These are phyloP conservation scores for Phytopythium ostracodes DNA, from an alignment of 352 stramenopile species.

Conservation along the genomic window DNA sequence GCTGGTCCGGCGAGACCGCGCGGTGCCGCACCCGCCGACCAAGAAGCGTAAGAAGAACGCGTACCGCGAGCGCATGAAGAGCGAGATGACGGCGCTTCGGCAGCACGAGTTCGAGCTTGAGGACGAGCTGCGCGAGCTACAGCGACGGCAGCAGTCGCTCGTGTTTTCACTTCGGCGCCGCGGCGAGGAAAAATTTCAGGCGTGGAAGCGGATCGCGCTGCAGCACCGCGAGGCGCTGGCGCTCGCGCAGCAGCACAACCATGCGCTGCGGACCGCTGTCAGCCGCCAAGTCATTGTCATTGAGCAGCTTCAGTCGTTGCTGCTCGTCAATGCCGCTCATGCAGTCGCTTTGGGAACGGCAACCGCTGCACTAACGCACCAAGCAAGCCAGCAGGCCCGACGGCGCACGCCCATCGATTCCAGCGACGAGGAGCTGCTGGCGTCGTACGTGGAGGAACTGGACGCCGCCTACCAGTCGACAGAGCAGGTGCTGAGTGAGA, in stretches of 20 bases:
- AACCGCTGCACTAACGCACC: background rate
- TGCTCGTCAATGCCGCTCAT: background rate
- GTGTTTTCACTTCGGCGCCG: background rate
- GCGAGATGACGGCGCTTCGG: constrained; percentile 1
- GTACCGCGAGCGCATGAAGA: constrained; percentile 7
- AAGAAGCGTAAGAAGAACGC: constrained; percentile 8
- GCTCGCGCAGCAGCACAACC: constrained; percentile 2
- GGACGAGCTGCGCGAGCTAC: background rate
- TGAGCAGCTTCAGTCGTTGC: background rate
- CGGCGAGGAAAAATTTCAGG: background rate
- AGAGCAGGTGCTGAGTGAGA: constrained; percentile 2
- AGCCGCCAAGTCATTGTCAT: background rate
- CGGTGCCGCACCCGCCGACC: background rate
- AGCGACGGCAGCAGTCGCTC: background rate
- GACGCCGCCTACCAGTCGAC: constrained; percentile 1
- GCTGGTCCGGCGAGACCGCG: background rate
- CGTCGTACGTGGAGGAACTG: background rate
- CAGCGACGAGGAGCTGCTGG: constrained; percentile 6
- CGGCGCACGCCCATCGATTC: background rate
- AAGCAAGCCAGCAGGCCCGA: background rate
- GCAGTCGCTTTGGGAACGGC: background rate
- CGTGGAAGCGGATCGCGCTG: background rate
- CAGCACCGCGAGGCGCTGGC: constrained; percentile 1
- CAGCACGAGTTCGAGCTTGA: constrained; percentile 7
- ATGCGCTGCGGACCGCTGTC: background rate